A percentile compares a stretch with the other conserved stretches of the same genome.
Conservation (phyloP, 306 rosid species). For the Castanea crenata region DNA sequence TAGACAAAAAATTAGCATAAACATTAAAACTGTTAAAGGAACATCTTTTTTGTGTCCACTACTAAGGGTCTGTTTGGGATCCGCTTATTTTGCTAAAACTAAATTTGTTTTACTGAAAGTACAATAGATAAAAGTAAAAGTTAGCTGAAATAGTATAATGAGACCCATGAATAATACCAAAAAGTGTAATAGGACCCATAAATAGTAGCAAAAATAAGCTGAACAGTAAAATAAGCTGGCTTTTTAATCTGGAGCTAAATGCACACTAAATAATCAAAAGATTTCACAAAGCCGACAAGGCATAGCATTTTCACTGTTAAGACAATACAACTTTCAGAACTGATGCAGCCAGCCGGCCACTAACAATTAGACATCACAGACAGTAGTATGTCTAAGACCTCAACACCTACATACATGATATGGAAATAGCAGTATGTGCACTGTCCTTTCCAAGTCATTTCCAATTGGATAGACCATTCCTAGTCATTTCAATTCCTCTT, state of each 20-base stretch:
- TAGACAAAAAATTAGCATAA: neutral
- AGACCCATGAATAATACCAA: too few relatives aligned
- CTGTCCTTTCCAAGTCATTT: neutral
- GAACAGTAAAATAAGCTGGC: too few relatives aligned
- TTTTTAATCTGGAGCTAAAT: too few relatives aligned
- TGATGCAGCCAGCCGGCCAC: neutral
- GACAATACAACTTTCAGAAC: neutral
- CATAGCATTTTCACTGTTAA: neutral
- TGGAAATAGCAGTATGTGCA: neutral
- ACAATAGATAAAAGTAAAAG: too few relatives aligned
- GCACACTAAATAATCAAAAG: neutral
- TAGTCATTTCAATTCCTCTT: neutral
- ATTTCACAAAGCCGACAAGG: neutral
- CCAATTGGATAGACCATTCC: neutral
- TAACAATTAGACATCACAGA: neutral
- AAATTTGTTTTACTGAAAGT: too few relatives aligned
- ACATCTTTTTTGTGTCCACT: neutral
- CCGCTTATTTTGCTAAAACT: too few relatives aligned
- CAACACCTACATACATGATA: neutral
- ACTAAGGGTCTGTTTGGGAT: neutral
- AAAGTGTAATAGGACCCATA: too few relatives aligned
- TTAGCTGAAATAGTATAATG: too few relatives aligned
- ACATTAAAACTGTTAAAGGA: neutral
- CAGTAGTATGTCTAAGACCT: neutral
- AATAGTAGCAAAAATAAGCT: too few relatives aligned